A percentile compares a stretch with the other conserved stretches of the same genome.
These are phyloP conservation scores for Rhizopus microsporus DNA, from an alignment of 371 early-diverging fungal genomes.

Conservation along the genomic window DNA sequence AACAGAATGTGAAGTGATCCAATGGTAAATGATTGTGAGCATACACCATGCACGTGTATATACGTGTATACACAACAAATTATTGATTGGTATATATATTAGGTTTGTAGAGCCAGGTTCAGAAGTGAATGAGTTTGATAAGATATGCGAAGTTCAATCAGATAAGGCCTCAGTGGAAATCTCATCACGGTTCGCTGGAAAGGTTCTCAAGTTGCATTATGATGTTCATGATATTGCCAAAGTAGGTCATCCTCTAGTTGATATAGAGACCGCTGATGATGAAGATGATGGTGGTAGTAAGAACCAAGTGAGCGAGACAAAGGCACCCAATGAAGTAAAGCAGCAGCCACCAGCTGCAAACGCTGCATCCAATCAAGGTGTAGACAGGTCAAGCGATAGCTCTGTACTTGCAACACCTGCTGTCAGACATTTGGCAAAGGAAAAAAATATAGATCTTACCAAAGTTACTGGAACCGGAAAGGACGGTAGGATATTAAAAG, in stretches of 20 bases:
- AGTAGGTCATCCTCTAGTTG: conserved; percentile 93
- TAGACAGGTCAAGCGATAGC: neutral
- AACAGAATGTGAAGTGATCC: conserved; percentile 94
- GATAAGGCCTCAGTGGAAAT: conserved; percentile 99
- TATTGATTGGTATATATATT: neutral
- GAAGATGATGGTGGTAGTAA: conserved; percentile 11
- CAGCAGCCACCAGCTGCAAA: neutral
- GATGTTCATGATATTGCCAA: conserved; percentile 88
- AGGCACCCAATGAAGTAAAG: too few species aligned
- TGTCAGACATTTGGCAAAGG: conserved; percentile 87
- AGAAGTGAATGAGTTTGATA: conserved; percentile 89
- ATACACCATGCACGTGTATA: neutral
- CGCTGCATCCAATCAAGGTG: too few species aligned
- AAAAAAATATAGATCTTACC: conserved; percentile 75
- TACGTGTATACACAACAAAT: neutral
- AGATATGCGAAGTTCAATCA: conserved; percentile 95
- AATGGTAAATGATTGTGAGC: conserved; percentile 73
- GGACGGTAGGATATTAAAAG: conserved; percentile 86
- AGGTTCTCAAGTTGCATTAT: conserved; percentile 80
- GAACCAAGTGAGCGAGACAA: neutral
- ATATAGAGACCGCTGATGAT: conserved; percentile 78
- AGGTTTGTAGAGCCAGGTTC: conserved; percentile 94
- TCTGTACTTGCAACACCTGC: conserved; percentile 82
- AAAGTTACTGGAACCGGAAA: conserved; percentile 83
- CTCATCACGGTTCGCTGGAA: conserved; percentile 92